Percentiles rank a stretch among this genome's conserved stretches.
Evolutionary conservation across 2,329 filamentous ascomycete genomes (phyloP).

Genomic region (Pestalotiopsis sp.): DNA sequence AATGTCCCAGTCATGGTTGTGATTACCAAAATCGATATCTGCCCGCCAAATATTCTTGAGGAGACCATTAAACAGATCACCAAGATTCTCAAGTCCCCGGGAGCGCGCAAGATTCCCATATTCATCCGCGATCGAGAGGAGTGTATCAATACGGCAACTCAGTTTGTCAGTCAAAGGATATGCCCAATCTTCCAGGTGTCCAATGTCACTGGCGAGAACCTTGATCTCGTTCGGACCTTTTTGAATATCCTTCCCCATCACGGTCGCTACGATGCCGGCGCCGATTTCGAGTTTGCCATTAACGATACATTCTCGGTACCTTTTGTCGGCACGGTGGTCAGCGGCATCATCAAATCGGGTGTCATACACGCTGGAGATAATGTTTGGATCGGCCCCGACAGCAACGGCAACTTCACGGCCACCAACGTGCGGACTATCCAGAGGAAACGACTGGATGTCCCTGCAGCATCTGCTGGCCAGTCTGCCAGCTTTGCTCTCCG

Average conservation of each 20-base stretch:
- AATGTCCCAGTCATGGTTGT: conserved; percentile 98
- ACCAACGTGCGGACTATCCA: conserved; percentile 93
- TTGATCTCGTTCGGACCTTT: conserved; percentile 90
- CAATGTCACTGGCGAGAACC: conserved; percentile 90
- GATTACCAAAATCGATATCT: conserved; percentile 98
- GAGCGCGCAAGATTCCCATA: conserved; percentile 91
- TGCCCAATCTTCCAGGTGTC: conserved; percentile 98
- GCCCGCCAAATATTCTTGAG: conserved; percentile 90
- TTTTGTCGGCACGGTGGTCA: conserved; percentile 94
- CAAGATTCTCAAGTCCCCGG: conserved; percentile 91
- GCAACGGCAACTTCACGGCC: conserved; percentile 83
- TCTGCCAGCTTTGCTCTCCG: conserved; percentile 91
- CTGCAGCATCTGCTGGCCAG: conserved; percentile 87
- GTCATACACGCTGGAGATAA: conserved; percentile 89
- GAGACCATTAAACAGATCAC: conserved; percentile 91
- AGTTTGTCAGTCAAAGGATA: conserved; percentile 93
- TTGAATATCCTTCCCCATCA: conserved; percentile 94
- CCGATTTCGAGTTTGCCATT: conserved; percentile 90
- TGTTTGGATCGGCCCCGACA: conserved; percentile 87
- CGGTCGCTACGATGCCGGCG: conserved; percentile 85
- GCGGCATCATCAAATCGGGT: conserved; percentile 86
- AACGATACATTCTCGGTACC: conserved; percentile 99
- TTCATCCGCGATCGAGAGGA: conserved; percentile 92
- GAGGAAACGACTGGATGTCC: conserved; percentile 87
- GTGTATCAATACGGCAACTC: conserved; percentile 91